Conservation (phyloP, 805 yeast genomes). For the Hanseniaspora taiwanica region DNA sequence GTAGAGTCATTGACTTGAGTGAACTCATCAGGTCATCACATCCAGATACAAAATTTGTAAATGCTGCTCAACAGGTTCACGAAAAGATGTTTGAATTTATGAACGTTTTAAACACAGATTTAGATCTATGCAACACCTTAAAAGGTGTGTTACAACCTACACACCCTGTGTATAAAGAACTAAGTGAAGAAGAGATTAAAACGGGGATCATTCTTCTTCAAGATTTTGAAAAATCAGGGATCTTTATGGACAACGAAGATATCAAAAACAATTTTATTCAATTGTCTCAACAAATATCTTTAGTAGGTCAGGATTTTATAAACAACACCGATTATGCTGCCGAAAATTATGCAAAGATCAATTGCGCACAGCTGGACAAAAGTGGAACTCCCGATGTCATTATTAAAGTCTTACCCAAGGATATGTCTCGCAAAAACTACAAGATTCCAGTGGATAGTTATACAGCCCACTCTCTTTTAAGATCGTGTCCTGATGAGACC, state of each 20-base stretch:
- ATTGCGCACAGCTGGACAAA: slow-evolving; percentile 11
- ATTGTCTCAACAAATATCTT: slow-evolving; percentile 67
- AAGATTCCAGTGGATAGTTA: slow-evolving; percentile 49
- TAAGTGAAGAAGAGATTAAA: slow-evolving; percentile 63
- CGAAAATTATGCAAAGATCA: slow-evolving; percentile 13
- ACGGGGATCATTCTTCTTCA: slow-evolving; percentile 71
- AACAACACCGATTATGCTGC: slow-evolving; percentile 16
- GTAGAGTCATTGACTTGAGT: slow-evolving; percentile 87
- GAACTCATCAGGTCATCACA: slow-evolving; percentile 85
- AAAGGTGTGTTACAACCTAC: slow-evolving; percentile 11
- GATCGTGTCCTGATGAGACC: slow-evolving; percentile 39
- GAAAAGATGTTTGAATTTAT: slow-evolving; percentile 84
- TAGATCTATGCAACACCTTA: slow-evolving; percentile 50
- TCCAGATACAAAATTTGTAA: slow-evolving; percentile 56
- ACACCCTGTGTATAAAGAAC: slow-evolving; percentile 8
- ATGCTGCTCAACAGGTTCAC: slow-evolving; percentile 79
- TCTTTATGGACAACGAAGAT: slow-evolving; percentile 53
- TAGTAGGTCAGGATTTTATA: slow-evolving; percentile 64
- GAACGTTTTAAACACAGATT: slow-evolving; percentile 83
- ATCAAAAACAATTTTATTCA: slow-evolving; percentile 60
- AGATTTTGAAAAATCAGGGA: slow-evolving; percentile 86
- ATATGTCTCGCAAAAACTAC: slow-evolving; percentile 28
- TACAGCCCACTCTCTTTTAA: slow-evolving; percentile 50
- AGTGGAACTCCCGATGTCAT: slow-evolving; percentile 12
- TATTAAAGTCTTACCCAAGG: slow-evolving; percentile 21